Base-by-base conservation (phyloP, 805 yeast species). In the Torulaspora quercuum region DNA sequence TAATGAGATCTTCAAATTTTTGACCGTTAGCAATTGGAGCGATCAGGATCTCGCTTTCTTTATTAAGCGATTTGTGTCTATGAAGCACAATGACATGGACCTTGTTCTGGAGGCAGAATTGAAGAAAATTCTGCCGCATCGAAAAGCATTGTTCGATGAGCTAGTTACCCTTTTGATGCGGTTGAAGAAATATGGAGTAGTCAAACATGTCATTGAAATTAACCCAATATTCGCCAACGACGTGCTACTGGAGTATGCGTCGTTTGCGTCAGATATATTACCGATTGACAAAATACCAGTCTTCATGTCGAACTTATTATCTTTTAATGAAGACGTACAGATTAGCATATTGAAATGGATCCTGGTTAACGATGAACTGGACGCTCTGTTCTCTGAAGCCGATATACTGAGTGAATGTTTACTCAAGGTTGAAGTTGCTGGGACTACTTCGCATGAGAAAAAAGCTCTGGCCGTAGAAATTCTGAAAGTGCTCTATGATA, bases 1-100 rank as follows among this genome's bases (percentile, higher is more conserved):
- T 14, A 26, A 28, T 6, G 43, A 44, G 16, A n/a, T 47, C 8
- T 39, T 41, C 14, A 18, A 31, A 6, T 13, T 31, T 14, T 25
- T 50, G 18, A 26, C 35, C 4, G 22, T 52, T 10, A 30, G 29
- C 3, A 25, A 23, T 5, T 53, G 53, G 51, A 27, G 33, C 6
- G 47, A 48, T 28, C 34, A 45, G 6, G 19, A 30, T 8, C 19
- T 46, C 9, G 25, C 28, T 6, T 24, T 29, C 19, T 49, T 51
- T 19, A 29, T 46, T 12, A 37, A 37, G 21, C 27, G 12, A 7
- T 44, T 40, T 19, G 28, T 39, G 6, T 12, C 25, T 13, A 34
- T 31, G 16, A 17, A 15, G 10, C 28, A 10, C 8, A 31, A 21
- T 11, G 8, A 26, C 4, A 27, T 26, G 13, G 23, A 20, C 10